phyloP scores from a whole-genome alignment of 768 basidiomycete genomes.

The Phylloporus arenicola region DNA sequence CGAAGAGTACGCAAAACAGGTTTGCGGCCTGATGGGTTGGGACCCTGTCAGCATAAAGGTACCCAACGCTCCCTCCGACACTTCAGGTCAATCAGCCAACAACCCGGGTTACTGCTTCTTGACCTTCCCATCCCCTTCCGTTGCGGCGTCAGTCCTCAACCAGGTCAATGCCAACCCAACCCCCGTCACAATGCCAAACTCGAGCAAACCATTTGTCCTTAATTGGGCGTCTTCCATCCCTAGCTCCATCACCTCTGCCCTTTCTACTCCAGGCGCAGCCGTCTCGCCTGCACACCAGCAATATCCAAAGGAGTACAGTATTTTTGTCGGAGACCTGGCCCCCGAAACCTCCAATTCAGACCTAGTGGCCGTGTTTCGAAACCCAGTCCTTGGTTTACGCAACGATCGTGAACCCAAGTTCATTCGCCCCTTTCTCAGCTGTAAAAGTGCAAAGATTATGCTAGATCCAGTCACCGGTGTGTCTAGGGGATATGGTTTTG shows the following conservation, averaged over 20 bases:
- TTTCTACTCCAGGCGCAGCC: slow-evolving; percentile 25
- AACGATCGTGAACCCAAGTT: slow-evolving; percentile 86
- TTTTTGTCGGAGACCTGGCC: slow-evolving; percentile 91
- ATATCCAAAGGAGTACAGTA: slow-evolving; percentile 83
- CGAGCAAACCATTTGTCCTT: slow-evolving; percentile 72
- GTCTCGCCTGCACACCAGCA: slow-evolving; percentile 42
- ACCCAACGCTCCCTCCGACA: slow-evolving; percentile 55
- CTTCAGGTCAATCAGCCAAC: slow-evolving; percentile 62
- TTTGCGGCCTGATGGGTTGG: slow-evolving; percentile 85
- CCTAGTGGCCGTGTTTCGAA: slow-evolving; percentile 87
- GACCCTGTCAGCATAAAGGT: slow-evolving; percentile 70
- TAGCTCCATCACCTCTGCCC: slow-evolving; percentile 28
- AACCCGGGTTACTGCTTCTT: slow-evolving; percentile 88
- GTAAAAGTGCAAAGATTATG: slow-evolving; percentile 96
- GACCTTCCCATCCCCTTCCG: slow-evolving; percentile 69
- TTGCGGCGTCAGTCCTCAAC: slow-evolving; percentile 64
- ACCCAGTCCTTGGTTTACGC: slow-evolving; percentile 79
- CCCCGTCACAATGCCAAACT: slow-evolving; percentile 78
- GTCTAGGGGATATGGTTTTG: slow-evolving; percentile 89
- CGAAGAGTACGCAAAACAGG: slow-evolving; percentile 88
- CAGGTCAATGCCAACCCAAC: slow-evolving; percentile 52
- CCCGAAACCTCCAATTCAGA: slow-evolving; percentile 94
- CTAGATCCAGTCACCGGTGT: slow-evolving; percentile 85
- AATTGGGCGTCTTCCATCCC: slow-evolving; percentile 62
- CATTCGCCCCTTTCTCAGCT: slow-evolving; percentile 83